phyloP scores from a whole-genome alignment of 2,329 filamentous ascomycete genomes.

The Chaetomium sp. region DNA sequence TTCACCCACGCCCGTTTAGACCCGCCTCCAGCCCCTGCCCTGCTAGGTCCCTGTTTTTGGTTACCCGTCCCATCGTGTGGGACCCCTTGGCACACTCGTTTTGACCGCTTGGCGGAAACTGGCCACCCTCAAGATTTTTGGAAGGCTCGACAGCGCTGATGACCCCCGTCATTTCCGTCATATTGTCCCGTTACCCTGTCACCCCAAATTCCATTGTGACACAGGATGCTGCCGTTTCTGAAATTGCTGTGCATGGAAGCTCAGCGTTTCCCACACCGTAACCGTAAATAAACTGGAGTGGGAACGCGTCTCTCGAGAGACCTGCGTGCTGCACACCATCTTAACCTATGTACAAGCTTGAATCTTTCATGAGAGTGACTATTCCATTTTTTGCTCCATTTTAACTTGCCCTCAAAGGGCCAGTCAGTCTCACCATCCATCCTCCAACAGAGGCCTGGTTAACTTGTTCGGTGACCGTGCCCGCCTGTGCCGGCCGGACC shows the following conservation, averaged over 20 bases:
- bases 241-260: slow-evolving; percentile 18
- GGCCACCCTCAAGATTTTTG: slow-evolving; percentile 25
- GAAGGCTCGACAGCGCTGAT: slow-evolving; percentile 24
- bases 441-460: slow-evolving; percentile 1
- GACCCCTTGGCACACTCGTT: slow-evolving; percentile 17
- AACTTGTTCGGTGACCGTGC: slow-evolving; percentile 19
- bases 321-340: not conserved
- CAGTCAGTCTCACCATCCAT: slow-evolving; percentile 15
- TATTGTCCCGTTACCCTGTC: slow-evolving; percentile 21
- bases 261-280: slow-evolving; percentile 6
- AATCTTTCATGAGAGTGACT: not conserved
- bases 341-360: not conserved
- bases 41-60: slow-evolving; percentile 16
- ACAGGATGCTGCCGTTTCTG: slow-evolving; percentile 21
- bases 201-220: slow-evolving; percentile 22
- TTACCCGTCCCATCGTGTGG: slow-evolving; percentile 14
- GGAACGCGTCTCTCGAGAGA: not conserved
- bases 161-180: slow-evolving; percentile 35
- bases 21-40: slow-evolving; percentile 8
- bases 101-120: slow-evolving; percentile 28
- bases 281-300: not conserved
- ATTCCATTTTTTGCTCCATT: not conserved
- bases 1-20: slow-evolving; percentile 7
- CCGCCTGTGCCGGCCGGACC: slow-evolving; percentile 26
- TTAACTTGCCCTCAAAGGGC: not conserved